phyloP scores from a whole-genome alignment of 192 early-diverging fungal species.

The Entomortierella beljakovae region DNA sequence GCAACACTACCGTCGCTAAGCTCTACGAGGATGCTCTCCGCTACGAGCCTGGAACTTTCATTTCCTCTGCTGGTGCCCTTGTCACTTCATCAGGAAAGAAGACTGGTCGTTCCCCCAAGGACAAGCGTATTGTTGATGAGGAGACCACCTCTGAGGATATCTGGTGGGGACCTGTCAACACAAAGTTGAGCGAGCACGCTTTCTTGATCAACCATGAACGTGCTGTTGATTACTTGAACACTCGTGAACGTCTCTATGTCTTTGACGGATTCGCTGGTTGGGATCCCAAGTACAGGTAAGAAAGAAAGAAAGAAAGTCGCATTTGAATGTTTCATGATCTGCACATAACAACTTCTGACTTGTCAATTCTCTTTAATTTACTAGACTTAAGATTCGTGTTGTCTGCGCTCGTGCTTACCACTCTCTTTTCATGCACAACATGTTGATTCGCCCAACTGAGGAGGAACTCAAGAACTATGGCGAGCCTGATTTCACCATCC shows the following conservation, averaged over 20 bases:
- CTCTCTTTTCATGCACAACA: slow-evolving; percentile 98
- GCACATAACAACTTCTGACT: too few relatives aligned
- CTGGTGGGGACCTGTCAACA: slow-evolving; percentile 99
- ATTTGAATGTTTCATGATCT: too few relatives aligned
- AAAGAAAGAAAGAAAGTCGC: not conserved
- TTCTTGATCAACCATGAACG: slow-evolving; percentile 97
- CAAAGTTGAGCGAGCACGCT: slow-evolving; percentile 81
- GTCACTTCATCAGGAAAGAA: slow-evolving; percentile 93
- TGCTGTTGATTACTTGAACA: slow-evolving; percentile 97
- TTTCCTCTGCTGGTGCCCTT: slow-evolving; percentile 94
- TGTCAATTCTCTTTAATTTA: slow-evolving; percentile 5
- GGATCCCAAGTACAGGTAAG: slow-evolving; percentile 94
- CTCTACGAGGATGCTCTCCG: slow-evolving; percentile 94
- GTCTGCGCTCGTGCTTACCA: slow-evolving; percentile 97
- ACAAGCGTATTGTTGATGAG: slow-evolving; percentile 99
- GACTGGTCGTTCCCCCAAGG: slow-evolving; percentile 93
- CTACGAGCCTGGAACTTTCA: slow-evolving; percentile 86
- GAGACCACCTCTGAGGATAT: slow-evolving; percentile 83
- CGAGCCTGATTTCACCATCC: slow-evolving; percentile 97
- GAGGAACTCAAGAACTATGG: slow-evolving; percentile 94
- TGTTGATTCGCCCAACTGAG: slow-evolving; percentile 95
- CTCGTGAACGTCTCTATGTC: slow-evolving; percentile 91
- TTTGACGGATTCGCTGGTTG: slow-evolving; percentile 98
- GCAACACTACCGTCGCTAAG: slow-evolving; percentile 86
- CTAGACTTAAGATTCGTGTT: slow-evolving; percentile 95